A percentile compares a stretch with the other conserved stretches of the same genome.
These are phyloP conservation scores for Naganishia antarctica DNA, from an alignment of 768 basidiomycete species.

Conservation along the genomic window DNA sequence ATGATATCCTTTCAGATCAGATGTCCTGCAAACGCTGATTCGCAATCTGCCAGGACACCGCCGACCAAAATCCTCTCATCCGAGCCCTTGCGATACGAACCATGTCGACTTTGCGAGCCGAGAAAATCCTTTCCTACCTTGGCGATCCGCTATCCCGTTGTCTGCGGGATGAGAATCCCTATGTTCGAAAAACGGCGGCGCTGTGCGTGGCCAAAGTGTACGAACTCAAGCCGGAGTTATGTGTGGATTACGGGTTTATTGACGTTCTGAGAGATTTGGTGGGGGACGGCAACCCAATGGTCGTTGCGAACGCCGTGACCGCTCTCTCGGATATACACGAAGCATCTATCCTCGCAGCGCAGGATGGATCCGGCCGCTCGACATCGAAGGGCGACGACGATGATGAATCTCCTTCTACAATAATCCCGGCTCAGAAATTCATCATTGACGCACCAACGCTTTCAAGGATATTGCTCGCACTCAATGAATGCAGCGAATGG, in stretches of 20 bases:
- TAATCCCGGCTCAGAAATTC: slow-evolving; percentile 53
- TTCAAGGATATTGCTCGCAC: slow-evolving; percentile 82
- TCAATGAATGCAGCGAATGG: slow-evolving; percentile 99
- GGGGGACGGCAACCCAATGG: slow-evolving; percentile 95
- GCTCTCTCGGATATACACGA: slow-evolving; percentile 87
- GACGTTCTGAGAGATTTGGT: slow-evolving; percentile 87
- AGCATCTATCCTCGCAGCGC: slow-evolving; percentile 50
- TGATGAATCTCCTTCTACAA: slow-evolving; percentile 24
- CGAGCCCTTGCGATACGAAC: slow-evolving; percentile 94
- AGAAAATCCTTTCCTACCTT: slow-evolving; percentile 99
- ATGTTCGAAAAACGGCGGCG: slow-evolving; percentile 96
- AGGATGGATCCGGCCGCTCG: slow-evolving; percentile 33
- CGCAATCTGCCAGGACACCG: slow-evolving; percentile 64
- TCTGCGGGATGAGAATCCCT: slow-evolving; percentile 90
- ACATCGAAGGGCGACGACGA: slow-evolving; percentile 26
- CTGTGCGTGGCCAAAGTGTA: slow-evolving; percentile 96
- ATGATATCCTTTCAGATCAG: slow-evolving; percentile 15
- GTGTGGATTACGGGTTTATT: slow-evolving; percentile 90
- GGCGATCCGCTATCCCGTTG: slow-evolving; percentile 88
- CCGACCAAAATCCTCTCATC: slow-evolving; percentile 93
- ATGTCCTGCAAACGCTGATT: neutral
- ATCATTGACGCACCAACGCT: slow-evolving; percentile 75
- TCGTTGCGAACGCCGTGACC: slow-evolving; percentile 92
- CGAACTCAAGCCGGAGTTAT: slow-evolving; percentile 91
- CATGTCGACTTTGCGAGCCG: slow-evolving; percentile 93